Conservation (phyloP, 2,329 filamentous ascomycete species). For the Cladorrhinum sp. region DNA sequence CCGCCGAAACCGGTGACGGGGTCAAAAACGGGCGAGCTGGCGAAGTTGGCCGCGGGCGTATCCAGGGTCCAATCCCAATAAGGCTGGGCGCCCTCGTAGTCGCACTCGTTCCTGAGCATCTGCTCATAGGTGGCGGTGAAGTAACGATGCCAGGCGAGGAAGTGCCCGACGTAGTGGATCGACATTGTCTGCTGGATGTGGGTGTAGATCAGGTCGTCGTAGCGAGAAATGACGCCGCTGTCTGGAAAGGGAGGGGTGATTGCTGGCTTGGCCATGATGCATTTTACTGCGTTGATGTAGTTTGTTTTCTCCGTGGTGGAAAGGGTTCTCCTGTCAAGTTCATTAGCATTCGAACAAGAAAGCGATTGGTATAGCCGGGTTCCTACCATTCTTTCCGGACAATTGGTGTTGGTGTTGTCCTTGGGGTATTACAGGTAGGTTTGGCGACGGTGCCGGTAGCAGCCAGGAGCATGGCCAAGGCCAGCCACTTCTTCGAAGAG, state of each 20-base stretch:
- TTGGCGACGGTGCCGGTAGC: background rate
- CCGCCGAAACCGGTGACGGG: slow-evolving; percentile 22
- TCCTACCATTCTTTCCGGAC: slow-evolving; percentile 20
- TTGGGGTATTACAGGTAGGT: background rate
- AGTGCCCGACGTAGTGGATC: slow-evolving; percentile 35
- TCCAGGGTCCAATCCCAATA: slow-evolving; percentile 41
- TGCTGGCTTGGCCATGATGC: slow-evolving; percentile 34
- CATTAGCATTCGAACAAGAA: background rate
- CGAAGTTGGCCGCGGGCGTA: slow-evolving; percentile 5
- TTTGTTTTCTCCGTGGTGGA: slow-evolving; percentile 29
- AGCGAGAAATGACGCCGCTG: slow-evolving; percentile 28
- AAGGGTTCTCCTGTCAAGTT: slow-evolving; percentile 30
- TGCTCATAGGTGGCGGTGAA: slow-evolving; percentile 37
- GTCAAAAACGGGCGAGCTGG: slow-evolving; percentile 22
- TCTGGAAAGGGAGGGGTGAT: slow-evolving; percentile 28
- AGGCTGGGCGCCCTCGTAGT: slow-evolving; percentile 35
- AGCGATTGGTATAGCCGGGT: background rate
- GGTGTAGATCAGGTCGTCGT: slow-evolving; percentile 39
- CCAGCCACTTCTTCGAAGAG: background rate
- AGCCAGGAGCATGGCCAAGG: background rate
- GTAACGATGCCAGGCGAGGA: slow-evolving; percentile 42
- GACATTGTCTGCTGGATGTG: slow-evolving; percentile 35
- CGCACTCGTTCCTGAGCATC: slow-evolving; percentile 39
- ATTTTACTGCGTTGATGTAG: slow-evolving; percentile 36
- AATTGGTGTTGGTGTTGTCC: slow-evolving; percentile 7